phyloP scores from a whole-genome alignment of 2,329 filamentous ascomycete species.

The Phyllosticta paracitricarpa region DNA sequence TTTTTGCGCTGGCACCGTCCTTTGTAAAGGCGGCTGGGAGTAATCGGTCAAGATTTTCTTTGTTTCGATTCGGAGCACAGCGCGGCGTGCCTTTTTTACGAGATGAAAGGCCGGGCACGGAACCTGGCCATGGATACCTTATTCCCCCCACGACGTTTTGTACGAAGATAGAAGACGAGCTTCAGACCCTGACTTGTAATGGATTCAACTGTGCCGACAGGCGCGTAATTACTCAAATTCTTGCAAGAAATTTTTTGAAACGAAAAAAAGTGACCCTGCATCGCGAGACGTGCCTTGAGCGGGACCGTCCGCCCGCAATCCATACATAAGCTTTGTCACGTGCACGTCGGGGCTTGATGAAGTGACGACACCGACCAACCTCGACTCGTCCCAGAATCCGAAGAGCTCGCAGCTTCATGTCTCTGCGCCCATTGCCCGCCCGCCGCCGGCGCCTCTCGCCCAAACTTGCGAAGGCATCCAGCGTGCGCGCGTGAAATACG shows the following conservation, averaged over 20 bases:
- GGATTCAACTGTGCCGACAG: neutral
- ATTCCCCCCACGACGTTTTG: conserved; percentile 7
- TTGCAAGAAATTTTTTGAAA: neutral
- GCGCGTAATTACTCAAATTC: neutral
- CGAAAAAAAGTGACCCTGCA: neutral
- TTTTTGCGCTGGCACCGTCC: neutral
- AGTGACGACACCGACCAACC: neutral
- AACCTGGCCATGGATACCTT: conserved; percentile 7
- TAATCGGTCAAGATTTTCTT: conserved; percentile 4
- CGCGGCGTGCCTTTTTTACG: conserved; percentile 9
- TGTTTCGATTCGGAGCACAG: conserved; percentile 4
- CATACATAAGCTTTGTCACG: neutral
- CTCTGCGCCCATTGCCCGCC: neutral
- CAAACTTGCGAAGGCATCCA: neutral
- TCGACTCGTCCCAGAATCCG: neutral
- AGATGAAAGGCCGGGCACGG: conserved; percentile 2
- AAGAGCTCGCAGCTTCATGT: neutral
- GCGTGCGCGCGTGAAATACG: neutral
- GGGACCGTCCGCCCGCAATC: neutral
- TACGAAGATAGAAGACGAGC: neutral
- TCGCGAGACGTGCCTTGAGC: neutral
- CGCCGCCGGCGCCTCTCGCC: neutral
- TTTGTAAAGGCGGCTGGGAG: neutral
- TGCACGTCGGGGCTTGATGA: neutral
- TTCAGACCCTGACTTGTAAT: neutral